phyloP scores from a whole-genome alignment of 108 stramenopile genomes.

The Fragilariopsis cylindrus region DNA sequence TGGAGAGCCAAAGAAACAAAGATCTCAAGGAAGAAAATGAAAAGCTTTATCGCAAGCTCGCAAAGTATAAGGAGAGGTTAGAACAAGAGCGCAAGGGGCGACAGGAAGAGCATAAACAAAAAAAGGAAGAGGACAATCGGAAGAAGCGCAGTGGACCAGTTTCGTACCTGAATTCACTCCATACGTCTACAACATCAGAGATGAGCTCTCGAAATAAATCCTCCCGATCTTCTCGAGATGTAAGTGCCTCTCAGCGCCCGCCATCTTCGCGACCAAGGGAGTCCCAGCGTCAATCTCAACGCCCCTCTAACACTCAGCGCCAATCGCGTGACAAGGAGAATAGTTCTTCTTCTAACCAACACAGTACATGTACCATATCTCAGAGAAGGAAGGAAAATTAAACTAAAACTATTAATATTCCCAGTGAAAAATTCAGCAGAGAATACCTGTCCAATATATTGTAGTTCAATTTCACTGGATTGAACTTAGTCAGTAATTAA shows the following conservation, averaged over 20 bases:
- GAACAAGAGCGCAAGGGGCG: constrained; percentile 33
- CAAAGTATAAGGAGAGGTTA: constrained; percentile 32
- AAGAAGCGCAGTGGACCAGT: constrained; percentile 48
- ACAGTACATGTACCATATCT: background rate
- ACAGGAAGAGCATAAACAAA: constrained; percentile 15
- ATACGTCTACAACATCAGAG: constrained; percentile 22
- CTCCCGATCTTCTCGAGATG: background rate
- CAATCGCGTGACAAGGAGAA: background rate
- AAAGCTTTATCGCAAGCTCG: constrained; percentile 36
- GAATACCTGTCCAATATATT: background rate
- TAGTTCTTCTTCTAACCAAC: background rate
- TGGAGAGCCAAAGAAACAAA: constrained; percentile 19
- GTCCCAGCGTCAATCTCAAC: constrained; percentile 1
- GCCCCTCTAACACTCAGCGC: background rate
- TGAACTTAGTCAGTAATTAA: background rate
- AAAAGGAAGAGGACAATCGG: constrained; percentile 19
- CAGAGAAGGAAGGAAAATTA: background rate
- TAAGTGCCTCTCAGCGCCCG: background rate
- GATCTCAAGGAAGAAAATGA: constrained; percentile 34
- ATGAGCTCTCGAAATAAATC: background rate
- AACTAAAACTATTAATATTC: background rate
- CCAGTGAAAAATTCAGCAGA: background rate
- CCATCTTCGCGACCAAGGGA: background rate
- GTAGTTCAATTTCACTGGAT: no score
- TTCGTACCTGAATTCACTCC: constrained; percentile 66